Percentiles rank a stretch among this genome's conserved stretches.
These are phyloP conservation scores for Eucalyptus curtisii DNA, from an alignment of 345 rosid species.

Conservation along the genomic window DNA sequence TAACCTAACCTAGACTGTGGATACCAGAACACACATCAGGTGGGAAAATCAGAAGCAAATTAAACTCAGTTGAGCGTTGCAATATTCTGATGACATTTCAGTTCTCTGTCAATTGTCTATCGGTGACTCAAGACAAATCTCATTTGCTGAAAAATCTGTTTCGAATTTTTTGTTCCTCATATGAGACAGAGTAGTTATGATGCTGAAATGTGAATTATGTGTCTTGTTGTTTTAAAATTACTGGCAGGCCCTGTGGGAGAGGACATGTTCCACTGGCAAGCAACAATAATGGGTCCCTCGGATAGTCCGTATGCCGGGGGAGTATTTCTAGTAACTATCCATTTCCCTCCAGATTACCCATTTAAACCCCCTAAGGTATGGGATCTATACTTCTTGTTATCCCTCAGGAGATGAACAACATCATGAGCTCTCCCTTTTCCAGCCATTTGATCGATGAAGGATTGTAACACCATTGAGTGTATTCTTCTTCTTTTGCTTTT, in stretches of 20 bases:
- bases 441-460: neutral
- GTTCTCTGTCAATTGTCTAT: neutral
- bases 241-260: constrained; percentile 23
- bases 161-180: neutral
- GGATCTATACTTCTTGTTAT: neutral
- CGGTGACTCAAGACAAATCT: neutral
- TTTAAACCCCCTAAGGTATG: constrained; percentile 26
- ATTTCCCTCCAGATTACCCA: constrained; percentile 25
- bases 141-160: neutral
- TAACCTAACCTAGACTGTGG: neutral
- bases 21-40: neutral
- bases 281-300: constrained; percentile 24
- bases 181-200: neutral
- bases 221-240: neutral
- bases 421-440: neutral
- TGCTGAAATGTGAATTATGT: neutral
- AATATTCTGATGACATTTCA: neutral
- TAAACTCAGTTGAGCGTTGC: neutral
- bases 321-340: constrained; percentile 18
- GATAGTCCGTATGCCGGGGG: constrained; percentile 25
- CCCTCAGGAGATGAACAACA: neutral
- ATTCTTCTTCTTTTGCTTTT: neutral
- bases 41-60: neutral
- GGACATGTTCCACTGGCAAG: constrained; percentile 30
- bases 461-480: neutral